Percentiles rank a stretch among this genome's conserved stretches.
These are phyloP conservation scores for Elsinoe batatas DNA, from an alignment of 2,329 filamentous ascomycete species.

Conservation along the genomic window DNA sequence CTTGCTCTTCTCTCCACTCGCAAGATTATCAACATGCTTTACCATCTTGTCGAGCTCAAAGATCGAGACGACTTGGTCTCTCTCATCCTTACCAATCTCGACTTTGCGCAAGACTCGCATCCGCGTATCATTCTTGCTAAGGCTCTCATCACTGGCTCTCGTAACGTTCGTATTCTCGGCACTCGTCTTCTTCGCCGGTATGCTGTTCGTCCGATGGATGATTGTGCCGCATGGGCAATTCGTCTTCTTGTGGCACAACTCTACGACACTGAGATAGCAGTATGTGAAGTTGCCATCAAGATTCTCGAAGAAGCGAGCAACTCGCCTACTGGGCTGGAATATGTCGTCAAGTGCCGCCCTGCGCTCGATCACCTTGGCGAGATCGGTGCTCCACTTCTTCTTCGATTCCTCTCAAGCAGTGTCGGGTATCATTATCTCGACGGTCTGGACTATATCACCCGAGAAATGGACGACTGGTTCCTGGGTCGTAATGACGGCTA, in stretches of 20 bases:
- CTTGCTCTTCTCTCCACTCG: constrained; percentile 86
- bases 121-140: constrained; percentile 88
- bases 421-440: constrained; percentile 97
- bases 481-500: constrained; percentile 95
- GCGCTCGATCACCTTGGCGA: constrained; percentile 92
- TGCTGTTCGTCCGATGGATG: constrained; percentile 51
- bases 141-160: constrained; percentile 81
- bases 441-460: constrained; percentile 94
- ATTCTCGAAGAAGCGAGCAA: constrained; percentile 97
- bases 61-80: constrained; percentile 88
- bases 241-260: constrained; percentile 94
- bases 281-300: constrained; percentile 92
- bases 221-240: constrained; percentile 89
- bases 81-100: constrained; percentile 78
- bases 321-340: constrained; percentile 79
- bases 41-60: constrained; percentile 88
- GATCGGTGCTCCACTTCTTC: constrained; percentile 82
- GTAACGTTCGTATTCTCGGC: constrained; percentile 80
- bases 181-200: constrained; percentile 84
- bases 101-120: constrained; percentile 78
- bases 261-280: constrained; percentile 93
- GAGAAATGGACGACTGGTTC: constrained; percentile 99
- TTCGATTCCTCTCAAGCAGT: constrained; percentile 89
- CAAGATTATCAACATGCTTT: constrained; percentile 99
- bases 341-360: constrained; percentile 90